Evolutionary conservation across 2,329 filamentous ascomycete species (phyloP), one percentile per base, ranked within the genome.

Genomic region (Chalara sp.): DNA sequence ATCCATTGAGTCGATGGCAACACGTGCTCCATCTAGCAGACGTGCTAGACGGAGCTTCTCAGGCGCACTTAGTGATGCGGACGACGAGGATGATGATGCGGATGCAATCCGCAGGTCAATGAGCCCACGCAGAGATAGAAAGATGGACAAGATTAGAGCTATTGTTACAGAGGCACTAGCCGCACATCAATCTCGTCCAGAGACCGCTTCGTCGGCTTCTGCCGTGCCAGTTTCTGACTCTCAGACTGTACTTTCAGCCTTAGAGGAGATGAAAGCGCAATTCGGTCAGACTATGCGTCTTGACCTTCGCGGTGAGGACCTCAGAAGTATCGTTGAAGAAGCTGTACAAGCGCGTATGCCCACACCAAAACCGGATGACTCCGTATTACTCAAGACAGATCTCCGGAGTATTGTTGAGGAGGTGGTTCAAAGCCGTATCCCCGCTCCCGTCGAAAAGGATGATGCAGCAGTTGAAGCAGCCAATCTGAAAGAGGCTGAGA

Each of bases 61-160:
- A 44, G 80, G 75, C n/a, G 86, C 89, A 32, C 63, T 78, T 4
- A 83, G 95, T 53, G 96, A 92, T 65, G 93, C 97, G 69, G 92
- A 93, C 8, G 92, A 97, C 65, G 91, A 95, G 56, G 90, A 96
- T 32, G 91, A 95, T 58, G 87, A 79, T 39, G 72, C 71, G 37
- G 61, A 84, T 51, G 55, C 71, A 53, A 70, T 76, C 55, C 76
- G 81, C 64, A 83, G 88, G 47, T 86, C 87, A 5, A 76, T 84
- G 59, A 96, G 91, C 59, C 89, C 90, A 13, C 79, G 81, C 51
- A 80, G 84, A 54, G 89, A 95, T 63, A 84, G 84, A 61, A 89
- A 82, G 60, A 68, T 91, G 61, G 90, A 96, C 52, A 89, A 92
- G 66, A 89, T 99, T 57, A 85, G 84, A 49, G 72, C 74, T 29